phyloP scores from a whole-genome alignment of 108 stramenopile species.

The Discostella stelligeroides region DNA sequence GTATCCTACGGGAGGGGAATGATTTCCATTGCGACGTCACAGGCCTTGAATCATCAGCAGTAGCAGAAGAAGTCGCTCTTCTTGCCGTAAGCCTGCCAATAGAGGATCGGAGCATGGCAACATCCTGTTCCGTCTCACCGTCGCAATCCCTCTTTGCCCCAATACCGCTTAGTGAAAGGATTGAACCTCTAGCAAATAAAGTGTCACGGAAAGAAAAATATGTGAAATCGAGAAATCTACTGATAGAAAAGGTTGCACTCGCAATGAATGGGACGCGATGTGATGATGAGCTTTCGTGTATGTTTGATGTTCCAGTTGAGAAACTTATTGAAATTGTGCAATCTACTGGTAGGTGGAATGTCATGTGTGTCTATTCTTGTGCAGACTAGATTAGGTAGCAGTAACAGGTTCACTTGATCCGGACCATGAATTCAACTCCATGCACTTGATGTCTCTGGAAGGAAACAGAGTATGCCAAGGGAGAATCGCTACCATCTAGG shows the following conservation, averaged over 20 bases:
- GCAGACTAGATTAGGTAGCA: neutral
- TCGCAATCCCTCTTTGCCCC: neutral
- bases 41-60: neutral
- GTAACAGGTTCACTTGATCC: no score
- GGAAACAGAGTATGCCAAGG: no score
- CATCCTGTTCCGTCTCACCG: slow-evolving; percentile 10
- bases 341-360: slow-evolving; percentile 43
- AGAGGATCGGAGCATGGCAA: slow-evolving; percentile 12
- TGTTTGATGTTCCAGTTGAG: slow-evolving; percentile 67
- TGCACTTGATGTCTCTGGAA: no score
- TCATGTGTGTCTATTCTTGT: slow-evolving; percentile 42
- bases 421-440: no score
- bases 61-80: slow-evolving; percentile 25
- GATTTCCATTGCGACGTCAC: slow-evolving; percentile 35
- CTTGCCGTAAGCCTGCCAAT: slow-evolving; percentile 1
- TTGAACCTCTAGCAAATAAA: slow-evolving; percentile 18
- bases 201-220: neutral
- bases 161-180: slow-evolving; percentile 3
- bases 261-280: slow-evolving; percentile 80
- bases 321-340: slow-evolving; percentile 59
- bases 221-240: slow-evolving; percentile 13
- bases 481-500: no score
- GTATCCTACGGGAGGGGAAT: neutral
- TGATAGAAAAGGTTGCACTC: slow-evolving; percentile 46
- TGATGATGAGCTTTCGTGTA: slow-evolving; percentile 81